Evolutionary conservation across 495 filamentous ascomycete genomes (phyloP).

Genomic region (Astrocystis sublimbata): DNA sequence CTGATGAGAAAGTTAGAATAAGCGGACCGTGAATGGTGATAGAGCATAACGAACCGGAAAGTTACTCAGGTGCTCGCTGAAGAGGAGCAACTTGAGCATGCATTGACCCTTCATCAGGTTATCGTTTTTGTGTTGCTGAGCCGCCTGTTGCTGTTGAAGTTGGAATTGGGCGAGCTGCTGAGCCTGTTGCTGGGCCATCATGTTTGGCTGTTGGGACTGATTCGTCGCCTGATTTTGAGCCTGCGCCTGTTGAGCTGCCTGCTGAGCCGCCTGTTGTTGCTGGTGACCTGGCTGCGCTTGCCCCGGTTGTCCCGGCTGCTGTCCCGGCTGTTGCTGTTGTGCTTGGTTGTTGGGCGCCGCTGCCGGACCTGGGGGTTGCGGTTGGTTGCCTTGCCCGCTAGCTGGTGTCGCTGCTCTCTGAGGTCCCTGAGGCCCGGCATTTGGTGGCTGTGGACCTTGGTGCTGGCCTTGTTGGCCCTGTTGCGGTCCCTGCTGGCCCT

Average conservation of each 20-base stretch:
- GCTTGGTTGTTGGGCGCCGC: constrained; percentile 44
- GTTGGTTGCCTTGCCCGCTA: constrained; percentile 32
- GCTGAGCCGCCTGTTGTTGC: constrained; percentile 37
- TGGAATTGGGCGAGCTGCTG: constrained; percentile 25
- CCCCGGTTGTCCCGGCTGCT: constrained; percentile 40
- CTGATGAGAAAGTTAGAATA: constrained; percentile 34
- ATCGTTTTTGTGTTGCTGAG: constrained; percentile 53
- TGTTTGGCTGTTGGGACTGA: constrained; percentile 11
- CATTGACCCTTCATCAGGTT: constrained; percentile 55
- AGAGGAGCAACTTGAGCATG: constrained; percentile 65
- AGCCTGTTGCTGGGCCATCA: constrained; percentile 41
- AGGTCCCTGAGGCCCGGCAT: constrained; percentile 25
- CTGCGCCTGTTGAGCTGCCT: constrained; percentile 21
- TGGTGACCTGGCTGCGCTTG: constrained; percentile 23
- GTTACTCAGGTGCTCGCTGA: constrained; percentile 68
- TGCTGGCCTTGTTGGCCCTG: constrained; percentile 26
- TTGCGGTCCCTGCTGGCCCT: constrained; percentile 36
- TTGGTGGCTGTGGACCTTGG: constrained; percentile 25
- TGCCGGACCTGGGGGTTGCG: constrained; percentile 31
- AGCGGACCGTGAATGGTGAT: neutral
- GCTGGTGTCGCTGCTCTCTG: constrained; percentile 35
- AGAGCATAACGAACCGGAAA: constrained; percentile 54
- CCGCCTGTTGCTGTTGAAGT: constrained; percentile 33
- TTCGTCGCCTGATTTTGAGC: constrained; percentile 40
- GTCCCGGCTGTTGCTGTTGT: constrained; percentile 51